Evolutionary conservation across 73 alveolate genomes (phyloP).

Genomic region (Symbiodinium natans): DNA sequence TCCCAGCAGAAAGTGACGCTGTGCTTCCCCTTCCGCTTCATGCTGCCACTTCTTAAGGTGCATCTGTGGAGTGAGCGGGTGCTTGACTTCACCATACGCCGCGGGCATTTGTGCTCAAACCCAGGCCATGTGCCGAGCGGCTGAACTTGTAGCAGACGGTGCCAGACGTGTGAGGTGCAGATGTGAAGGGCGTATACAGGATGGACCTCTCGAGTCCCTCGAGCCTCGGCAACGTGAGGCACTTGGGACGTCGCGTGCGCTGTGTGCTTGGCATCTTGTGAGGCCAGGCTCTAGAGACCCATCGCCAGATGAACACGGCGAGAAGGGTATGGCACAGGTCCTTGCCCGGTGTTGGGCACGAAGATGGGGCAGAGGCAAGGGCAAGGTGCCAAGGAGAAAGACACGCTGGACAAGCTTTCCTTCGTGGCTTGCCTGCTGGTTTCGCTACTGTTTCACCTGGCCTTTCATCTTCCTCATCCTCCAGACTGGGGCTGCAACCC

Average conservation of each 20-base stretch:
- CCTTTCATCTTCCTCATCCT: not conserved
- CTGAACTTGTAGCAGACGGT: not conserved
- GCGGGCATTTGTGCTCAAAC: not conserved
- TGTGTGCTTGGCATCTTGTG: not conserved
- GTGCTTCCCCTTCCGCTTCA: too few species aligned
- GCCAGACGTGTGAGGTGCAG: not conserved
- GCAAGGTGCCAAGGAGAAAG: not conserved
- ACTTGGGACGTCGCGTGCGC: not conserved
- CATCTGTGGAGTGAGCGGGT: too few species aligned
- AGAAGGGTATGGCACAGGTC: slow-evolving; percentile 37
- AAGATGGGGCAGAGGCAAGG: slow-evolving; percentile 28
- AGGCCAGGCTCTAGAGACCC: too few species aligned
- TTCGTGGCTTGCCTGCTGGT: not conserved
- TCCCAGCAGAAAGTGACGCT: not conserved
- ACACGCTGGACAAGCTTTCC: not conserved
- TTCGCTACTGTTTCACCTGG: slow-evolving; percentile 30
- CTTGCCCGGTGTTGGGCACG: slow-evolving; percentile 65
- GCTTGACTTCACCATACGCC: too few species aligned
- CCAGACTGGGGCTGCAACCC: slow-evolving; percentile 35
- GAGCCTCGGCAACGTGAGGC: not conserved
- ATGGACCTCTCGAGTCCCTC: not conserved
- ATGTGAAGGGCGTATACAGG: not conserved
- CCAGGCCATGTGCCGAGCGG: not conserved
- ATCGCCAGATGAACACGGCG: slow-evolving; percentile 31
- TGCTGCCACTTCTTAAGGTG: too few species aligned